Base-by-base conservation (phyloP, 805 yeast species). In the Deakozyma indianensis region DNA sequence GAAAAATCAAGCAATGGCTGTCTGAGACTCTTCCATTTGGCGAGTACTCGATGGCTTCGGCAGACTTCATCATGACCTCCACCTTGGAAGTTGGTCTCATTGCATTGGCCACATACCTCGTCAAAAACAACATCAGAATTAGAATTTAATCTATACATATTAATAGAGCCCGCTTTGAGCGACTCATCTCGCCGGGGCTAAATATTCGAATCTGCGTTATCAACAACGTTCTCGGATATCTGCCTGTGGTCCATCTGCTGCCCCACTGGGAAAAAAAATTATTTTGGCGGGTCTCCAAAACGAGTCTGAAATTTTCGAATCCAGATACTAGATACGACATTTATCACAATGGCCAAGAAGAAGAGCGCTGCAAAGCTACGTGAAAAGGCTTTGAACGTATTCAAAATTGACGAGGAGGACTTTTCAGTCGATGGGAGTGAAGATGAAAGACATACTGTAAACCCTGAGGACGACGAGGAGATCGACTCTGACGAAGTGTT, bases 401-500 rank as follows among this genome's bases (percentile, higher is more conserved):
- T 72, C 46, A 74, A 72, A 49, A 60, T 72, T 15, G 78, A 77
- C 4, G 65, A 64, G 32, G 67, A 63, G 42, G 71, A 63, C 22
- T 63, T 55, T 20, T 59, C 59, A 29, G 52, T 59, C 22, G 68
- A 63, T 35, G 55, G 48, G 7, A 25, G 28, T 25, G 53, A 47
- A 53, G 52, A 47, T 51, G 45, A 48, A 48, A 16, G 56, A 56
- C 23, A 49, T 53, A 11, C 46, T 53, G 68, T 59, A 22, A 50
- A 51, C 23, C 45, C 53, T 5, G 66, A 61, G 9, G 67, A 62
- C 38, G 70, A 61, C 23, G 66, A 62, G 21, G 67, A 83, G 49
- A 66, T 83, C 41, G 85, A 81, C 54, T 84, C 95, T 0, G 96
- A 87, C 60, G 95, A 83, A 54, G 95, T 94, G 0, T 63, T 84